phyloP scores from a whole-genome alignment of 257 asterid genomes.

The Solanum bulbocastanum region DNA sequence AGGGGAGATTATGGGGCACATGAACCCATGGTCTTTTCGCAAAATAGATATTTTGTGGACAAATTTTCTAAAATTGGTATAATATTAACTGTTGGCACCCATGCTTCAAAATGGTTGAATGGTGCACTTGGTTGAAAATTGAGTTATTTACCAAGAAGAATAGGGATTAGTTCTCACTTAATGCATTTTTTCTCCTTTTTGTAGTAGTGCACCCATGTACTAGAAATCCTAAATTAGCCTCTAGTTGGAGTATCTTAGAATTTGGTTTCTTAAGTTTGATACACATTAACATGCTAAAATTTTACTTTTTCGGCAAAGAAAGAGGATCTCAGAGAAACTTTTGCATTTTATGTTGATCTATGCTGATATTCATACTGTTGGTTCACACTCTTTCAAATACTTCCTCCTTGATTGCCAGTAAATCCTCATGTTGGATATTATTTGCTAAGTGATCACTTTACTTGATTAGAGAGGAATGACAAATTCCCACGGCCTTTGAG shows the following conservation, averaged over 20 bases:
- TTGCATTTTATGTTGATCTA: neutral
- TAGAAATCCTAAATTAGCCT: neutral
- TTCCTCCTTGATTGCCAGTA: neutral
- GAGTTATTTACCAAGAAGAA: neutral
- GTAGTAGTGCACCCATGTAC: neutral
- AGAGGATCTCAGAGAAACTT: neutral
- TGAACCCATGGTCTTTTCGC: neutral
- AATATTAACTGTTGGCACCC: neutral
- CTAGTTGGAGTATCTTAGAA: neutral
- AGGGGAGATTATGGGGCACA: no score
- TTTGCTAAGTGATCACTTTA: neutral
- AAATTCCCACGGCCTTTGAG: neutral
- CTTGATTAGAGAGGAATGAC: neutral
- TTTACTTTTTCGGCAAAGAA: neutral
- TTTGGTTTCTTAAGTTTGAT: neutral
- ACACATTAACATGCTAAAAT: neutral
- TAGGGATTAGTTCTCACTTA: neutral
- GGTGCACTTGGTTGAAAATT: neutral
- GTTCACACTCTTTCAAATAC: neutral
- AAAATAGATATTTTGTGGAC: neutral
- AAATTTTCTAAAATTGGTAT: no score
- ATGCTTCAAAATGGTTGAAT: neutral
- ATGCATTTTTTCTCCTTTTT: neutral
- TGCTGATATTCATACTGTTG: neutral
- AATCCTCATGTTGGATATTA: neutral